phyloP scores from a whole-genome alignment of 768 basidiomycete genomes.

The Mycena belliarum region DNA sequence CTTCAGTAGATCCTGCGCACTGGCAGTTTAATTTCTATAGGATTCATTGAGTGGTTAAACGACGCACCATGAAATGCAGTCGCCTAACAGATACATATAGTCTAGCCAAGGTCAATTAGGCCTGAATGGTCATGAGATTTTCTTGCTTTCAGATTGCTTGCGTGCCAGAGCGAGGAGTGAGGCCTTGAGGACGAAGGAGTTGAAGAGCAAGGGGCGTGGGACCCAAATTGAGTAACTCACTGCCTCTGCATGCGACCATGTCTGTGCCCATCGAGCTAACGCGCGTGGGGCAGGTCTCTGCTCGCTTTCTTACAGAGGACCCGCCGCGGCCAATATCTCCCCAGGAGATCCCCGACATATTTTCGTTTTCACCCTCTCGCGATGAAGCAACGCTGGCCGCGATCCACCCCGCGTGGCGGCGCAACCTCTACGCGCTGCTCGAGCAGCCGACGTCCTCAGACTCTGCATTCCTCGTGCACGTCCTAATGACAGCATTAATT shows the following conservation, averaged over 20 bases:
- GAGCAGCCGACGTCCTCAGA: conserved; percentile 79
- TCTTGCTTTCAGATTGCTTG: too few species aligned
- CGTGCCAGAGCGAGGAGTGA: too few species aligned
- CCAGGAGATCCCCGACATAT: conserved; percentile 39
- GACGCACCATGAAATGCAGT: too few species aligned
- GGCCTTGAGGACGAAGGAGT: too few species aligned
- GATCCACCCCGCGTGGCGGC: conserved; percentile 60
- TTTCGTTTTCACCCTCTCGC: conserved; percentile 35
- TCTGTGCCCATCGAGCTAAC: conserved; percentile 30
- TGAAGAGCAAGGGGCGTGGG: too few species aligned
- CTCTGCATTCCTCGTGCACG: conserved; percentile 59
- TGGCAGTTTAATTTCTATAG: too few species aligned
- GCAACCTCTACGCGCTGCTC: conserved; percentile 66
- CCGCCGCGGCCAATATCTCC: conserved; percentile 28
- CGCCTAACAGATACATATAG: too few species aligned
- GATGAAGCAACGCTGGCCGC: conserved; percentile 36
- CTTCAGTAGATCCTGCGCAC: too few species aligned
- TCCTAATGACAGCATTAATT: conserved; percentile 53
- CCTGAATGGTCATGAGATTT: too few species aligned
- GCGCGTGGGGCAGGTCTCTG: conserved; percentile 27
- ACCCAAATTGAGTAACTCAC: not conserved
- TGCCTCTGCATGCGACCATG: conserved; percentile 2
- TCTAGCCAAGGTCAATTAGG: too few species aligned
- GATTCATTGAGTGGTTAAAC: too few species aligned
- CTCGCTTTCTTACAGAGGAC: conserved; percentile 49